Evolutionary conservation across 306 rosid species (phyloP).

Genomic region (Ormosia semicastrata): DNA sequence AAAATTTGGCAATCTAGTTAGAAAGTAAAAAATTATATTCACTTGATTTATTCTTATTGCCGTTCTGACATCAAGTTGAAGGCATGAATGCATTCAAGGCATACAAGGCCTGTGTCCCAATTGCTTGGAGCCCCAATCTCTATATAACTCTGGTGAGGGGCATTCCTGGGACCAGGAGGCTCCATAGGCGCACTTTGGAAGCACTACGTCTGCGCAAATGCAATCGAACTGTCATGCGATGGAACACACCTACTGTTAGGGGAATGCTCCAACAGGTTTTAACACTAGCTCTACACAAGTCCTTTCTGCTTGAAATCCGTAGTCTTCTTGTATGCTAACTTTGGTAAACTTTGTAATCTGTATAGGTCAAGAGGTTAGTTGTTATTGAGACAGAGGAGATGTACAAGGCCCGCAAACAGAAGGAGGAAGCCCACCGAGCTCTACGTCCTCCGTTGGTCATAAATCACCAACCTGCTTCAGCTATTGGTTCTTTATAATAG

Average conservation of each 20-base stretch:
- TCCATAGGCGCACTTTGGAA: constrained; percentile 85
- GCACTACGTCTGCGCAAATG: constrained; percentile 80
- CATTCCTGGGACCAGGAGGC: constrained; percentile 90
- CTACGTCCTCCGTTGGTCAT: constrained; percentile 67
- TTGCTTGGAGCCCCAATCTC: constrained; percentile 81
- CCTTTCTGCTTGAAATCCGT: background rate
- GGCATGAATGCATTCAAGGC: constrained; percentile 92
- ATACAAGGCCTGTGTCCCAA: constrained; percentile 77
- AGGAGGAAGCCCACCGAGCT: constrained; percentile 57
- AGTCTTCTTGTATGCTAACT: background rate
- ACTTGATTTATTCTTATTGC: constrained; percentile 14
- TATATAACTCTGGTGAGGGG: constrained; percentile 92
- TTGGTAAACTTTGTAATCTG: constrained; percentile 13
- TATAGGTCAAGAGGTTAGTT: constrained; percentile 85
- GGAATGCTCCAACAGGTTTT: constrained; percentile 94
- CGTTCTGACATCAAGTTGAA: constrained; percentile 47
- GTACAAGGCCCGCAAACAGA: constrained; percentile 80
- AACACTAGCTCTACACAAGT: background rate
- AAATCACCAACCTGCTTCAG: constrained; percentile 57
- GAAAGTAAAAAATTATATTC: background rate
- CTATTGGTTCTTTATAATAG: constrained; percentile 47
- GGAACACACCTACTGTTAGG: constrained; percentile 89
- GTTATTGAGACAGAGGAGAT: constrained; percentile 89
- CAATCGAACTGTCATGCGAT: constrained; percentile 92
- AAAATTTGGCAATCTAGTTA: background rate